Conservation (phyloP, 495 filamentous ascomycete species). For the Talaromyces thailandensis region DNA sequence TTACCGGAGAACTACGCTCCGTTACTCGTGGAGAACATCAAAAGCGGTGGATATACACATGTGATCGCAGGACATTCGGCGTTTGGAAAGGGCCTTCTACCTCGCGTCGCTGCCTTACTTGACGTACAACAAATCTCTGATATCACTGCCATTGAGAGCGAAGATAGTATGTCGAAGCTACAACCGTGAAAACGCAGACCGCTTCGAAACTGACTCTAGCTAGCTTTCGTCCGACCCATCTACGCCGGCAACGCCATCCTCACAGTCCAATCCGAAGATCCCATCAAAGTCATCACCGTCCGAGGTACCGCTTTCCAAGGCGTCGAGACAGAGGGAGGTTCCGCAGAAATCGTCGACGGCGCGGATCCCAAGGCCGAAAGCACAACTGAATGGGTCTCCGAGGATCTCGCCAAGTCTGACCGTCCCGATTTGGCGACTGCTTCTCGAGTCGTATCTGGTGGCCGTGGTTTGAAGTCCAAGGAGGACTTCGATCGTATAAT, state of each 20-base stretch:
- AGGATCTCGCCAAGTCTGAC: conserved; percentile 86
- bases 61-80: conserved; percentile 85
- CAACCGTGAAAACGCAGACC: not conserved
- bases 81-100: conserved; percentile 92
- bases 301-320: conserved; percentile 79
- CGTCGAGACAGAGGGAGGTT: conserved; percentile 39
- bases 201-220: not conserved
- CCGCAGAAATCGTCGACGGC: conserved; percentile 38
- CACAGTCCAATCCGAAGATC: conserved; percentile 86
- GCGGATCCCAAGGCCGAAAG: conserved; percentile 52
- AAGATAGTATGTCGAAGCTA: conserved; percentile 55
- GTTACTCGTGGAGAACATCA: conserved; percentile 88
- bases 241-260: conserved; percentile 97
- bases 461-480: conserved; percentile 91
- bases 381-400: conserved; percentile 81
- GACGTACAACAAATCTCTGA: conserved; percentile 92
- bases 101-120: conserved; percentile 88
- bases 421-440: conserved; percentile 93
- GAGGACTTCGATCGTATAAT: conserved; percentile 93
- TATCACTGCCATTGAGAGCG: conserved; percentile 75
- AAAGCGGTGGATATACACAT: conserved; percentile 86
- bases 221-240: conserved; percentile 88
- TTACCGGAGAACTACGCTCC: conserved; percentile 94
- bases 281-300: conserved; percentile 82
- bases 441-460: conserved; percentile 82